Conservation (phyloP, 2,329 filamentous ascomycete genomes). For the Arthrinium phaeospermum region DNA sequence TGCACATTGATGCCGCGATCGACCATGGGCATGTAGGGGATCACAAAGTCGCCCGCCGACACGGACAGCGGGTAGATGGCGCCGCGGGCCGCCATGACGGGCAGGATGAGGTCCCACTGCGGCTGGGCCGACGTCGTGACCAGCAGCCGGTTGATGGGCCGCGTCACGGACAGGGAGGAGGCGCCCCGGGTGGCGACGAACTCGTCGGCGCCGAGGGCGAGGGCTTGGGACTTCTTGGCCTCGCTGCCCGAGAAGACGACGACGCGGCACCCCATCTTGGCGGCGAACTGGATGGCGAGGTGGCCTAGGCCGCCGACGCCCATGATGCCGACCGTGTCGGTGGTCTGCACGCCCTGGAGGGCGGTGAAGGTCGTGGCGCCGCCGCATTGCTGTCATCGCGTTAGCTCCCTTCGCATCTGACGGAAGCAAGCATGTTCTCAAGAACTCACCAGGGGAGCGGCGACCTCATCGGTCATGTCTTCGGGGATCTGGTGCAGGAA, state of each 20-base stretch:
- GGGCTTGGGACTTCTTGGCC: slow-evolving; percentile 67
- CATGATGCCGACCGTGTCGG: slow-evolving; percentile 52
- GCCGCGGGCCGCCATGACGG: slow-evolving; percentile 53
- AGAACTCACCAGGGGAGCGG: slow-evolving; percentile 50
- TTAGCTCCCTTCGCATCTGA: background rate
- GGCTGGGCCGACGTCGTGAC: slow-evolving; percentile 45
- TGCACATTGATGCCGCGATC: slow-evolving; percentile 59
- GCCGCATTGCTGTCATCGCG: slow-evolving; percentile 47
- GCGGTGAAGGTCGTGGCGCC: slow-evolving; percentile 49
- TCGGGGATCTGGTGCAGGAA: slow-evolving; percentile 56
- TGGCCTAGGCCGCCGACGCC: slow-evolving; percentile 72
- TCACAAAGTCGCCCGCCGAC: slow-evolving; percentile 51
- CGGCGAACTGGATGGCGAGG: slow-evolving; percentile 70
- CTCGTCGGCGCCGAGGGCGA: slow-evolving; percentile 64
- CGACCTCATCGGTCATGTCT: slow-evolving; percentile 47
- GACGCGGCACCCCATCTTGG: slow-evolving; percentile 70
- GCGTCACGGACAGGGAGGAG: slow-evolving; percentile 32
- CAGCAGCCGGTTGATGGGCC: slow-evolving; percentile 41
- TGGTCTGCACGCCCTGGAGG: slow-evolving; percentile 38
- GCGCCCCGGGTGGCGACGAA: slow-evolving; percentile 60
- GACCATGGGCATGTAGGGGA: slow-evolving; percentile 61
- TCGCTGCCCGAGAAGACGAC: slow-evolving; percentile 68
- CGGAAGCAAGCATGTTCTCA: background rate
- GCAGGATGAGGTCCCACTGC: slow-evolving; percentile 41
- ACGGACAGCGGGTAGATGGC: slow-evolving; percentile 59